Evolutionary conservation across 192 early-diverging fungal species (phyloP).

Genomic region (Rhizoclosmatium globosum): DNA sequence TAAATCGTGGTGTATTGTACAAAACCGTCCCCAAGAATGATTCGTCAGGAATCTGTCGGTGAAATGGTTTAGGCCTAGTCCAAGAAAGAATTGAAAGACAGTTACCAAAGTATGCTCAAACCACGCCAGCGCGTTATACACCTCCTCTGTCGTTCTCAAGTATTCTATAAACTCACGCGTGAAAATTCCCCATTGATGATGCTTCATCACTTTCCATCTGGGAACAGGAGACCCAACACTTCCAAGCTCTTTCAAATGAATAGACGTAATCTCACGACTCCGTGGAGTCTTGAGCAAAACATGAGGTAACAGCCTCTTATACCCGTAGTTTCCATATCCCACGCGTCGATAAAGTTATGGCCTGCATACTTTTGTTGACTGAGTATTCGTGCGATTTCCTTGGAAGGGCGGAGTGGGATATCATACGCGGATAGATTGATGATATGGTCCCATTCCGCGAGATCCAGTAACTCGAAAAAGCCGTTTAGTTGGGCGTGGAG

Average conservation of each 20-base stretch:
- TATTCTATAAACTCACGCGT: slow-evolving; percentile 38
- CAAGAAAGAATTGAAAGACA: neutral
- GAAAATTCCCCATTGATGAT: slow-evolving; percentile 52
- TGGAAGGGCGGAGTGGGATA: slow-evolving; percentile 47
- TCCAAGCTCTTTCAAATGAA: slow-evolving; percentile 35
- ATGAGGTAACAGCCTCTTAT: slow-evolving; percentile 1
- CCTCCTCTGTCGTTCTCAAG: slow-evolving; percentile 27
- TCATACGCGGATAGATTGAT: slow-evolving; percentile 56
- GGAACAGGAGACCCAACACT: slow-evolving; percentile 37
- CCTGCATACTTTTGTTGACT: slow-evolving; percentile 8
- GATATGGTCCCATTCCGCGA: slow-evolving; percentile 64
- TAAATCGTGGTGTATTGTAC: slow-evolving; percentile 40
- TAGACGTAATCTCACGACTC: slow-evolving; percentile 2
- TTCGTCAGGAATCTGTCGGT: slow-evolving; percentile 46
- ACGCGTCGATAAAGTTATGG: slow-evolving; percentile 53
- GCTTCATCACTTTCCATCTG: slow-evolving; percentile 42
- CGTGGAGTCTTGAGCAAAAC: neutral
- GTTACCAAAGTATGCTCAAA: slow-evolving; percentile 37
- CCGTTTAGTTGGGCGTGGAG: slow-evolving; percentile 55
- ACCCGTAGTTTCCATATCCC: slow-evolving; percentile 38
- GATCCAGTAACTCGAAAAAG: slow-evolving; percentile 57
- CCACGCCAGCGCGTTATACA: slow-evolving; percentile 35
- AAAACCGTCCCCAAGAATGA: slow-evolving; percentile 40
- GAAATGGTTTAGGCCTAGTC: neutral
- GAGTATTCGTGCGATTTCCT: slow-evolving; percentile 46